Evolutionary conservation across 805 yeast species (phyloP).

Genomic region (Teunomyces stri): DNA sequence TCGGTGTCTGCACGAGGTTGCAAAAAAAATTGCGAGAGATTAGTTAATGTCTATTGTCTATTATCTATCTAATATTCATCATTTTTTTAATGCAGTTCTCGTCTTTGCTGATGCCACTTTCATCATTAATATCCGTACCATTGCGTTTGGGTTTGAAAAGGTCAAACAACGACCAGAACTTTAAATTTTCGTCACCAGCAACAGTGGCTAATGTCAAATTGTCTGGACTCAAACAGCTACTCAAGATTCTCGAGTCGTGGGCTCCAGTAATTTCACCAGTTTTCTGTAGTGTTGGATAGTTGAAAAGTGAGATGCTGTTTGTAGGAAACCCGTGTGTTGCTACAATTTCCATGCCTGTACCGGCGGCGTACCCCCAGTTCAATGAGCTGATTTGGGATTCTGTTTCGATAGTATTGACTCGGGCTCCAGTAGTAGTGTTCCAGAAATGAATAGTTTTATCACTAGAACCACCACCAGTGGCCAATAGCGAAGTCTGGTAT

Average conservation of each 20-base stretch:
- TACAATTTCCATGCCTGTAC: slow-evolving; percentile 77
- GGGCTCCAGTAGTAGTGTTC: slow-evolving; percentile 89
- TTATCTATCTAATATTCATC: slow-evolving; percentile 22
- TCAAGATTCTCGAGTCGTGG: slow-evolving; percentile 84
- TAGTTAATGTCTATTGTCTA: background rate
- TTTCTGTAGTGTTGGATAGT: slow-evolving; percentile 80
- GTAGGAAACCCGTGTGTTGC: slow-evolving; percentile 94
- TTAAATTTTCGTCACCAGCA: slow-evolving; percentile 93
- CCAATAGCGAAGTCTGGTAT: slow-evolving; percentile 71
- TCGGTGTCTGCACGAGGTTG: background rate
- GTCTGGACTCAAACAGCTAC: slow-evolving; percentile 86
- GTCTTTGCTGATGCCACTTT: slow-evolving; percentile 9
- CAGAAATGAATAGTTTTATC: slow-evolving; percentile 90
- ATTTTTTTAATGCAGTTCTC: slow-evolving; percentile 21
- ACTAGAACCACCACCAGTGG: slow-evolving; percentile 96
- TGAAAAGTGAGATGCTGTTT: slow-evolving; percentile 77
- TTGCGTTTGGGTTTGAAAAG: slow-evolving; percentile 26
- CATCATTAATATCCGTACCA: slow-evolving; percentile 14
- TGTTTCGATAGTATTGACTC: slow-evolving; percentile 82
- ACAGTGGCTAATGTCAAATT: slow-evolving; percentile 88
- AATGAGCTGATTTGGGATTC: slow-evolving; percentile 94
- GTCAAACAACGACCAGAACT: slow-evolving; percentile 92
- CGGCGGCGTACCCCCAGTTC: slow-evolving; percentile 80
- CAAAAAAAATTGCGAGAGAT: background rate
- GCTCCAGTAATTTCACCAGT: slow-evolving; percentile 86